Base-by-base conservation (phyloP, 805 yeast species). In the Lachancea fermentati region DNA sequence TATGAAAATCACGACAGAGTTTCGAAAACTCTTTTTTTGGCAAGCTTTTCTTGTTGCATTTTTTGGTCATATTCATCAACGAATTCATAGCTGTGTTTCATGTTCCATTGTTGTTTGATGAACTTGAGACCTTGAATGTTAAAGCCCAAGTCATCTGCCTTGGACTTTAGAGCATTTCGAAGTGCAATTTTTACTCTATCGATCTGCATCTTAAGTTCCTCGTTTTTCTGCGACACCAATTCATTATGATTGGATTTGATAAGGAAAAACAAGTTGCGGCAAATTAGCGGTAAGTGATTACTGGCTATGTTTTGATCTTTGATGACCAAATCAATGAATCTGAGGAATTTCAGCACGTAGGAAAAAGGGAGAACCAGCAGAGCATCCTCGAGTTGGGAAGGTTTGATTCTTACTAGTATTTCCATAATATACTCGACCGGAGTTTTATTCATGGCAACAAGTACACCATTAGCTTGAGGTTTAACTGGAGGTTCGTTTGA, bases 321-420 rank as follows among this genome's bases (percentile, higher is more conserved):
- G 29, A 93, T 76, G 86, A 96, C 89, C 19, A 76, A 70, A 47
- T 79, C 81, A 39, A 93, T 76, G 51, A 88, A 84, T 50, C 71
- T 72, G 47, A 93, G 71, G 37, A 93, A 70, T 49, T 76, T 76
- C 41, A 80, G 58, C 2, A 89, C 81, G 62, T 81, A 83, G 8
- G 95, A 86, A 55, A 91, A 89, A 24, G 98, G 96, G 39, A 93
- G 69, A 1, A 93, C 95, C 34, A 93, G 65, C 41, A 93, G 71
- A 1, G 97, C 95, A 63, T 93, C 99, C 53, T 91, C 96, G 26
- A 93, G 66, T 54, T 91, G 96, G 0, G 94, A 75, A 0, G 95
- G 77, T 52, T 75, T 82, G 58, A 93, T 85, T 54, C 78, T 79
- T 28, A 68, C 57, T 12, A 91, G 60, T 0, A 81, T 79, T 34